These are phyloP conservation scores for Geotrichum reessii DNA, from an alignment of 1,139 yeast species.

Conservation along the genomic window DNA sequence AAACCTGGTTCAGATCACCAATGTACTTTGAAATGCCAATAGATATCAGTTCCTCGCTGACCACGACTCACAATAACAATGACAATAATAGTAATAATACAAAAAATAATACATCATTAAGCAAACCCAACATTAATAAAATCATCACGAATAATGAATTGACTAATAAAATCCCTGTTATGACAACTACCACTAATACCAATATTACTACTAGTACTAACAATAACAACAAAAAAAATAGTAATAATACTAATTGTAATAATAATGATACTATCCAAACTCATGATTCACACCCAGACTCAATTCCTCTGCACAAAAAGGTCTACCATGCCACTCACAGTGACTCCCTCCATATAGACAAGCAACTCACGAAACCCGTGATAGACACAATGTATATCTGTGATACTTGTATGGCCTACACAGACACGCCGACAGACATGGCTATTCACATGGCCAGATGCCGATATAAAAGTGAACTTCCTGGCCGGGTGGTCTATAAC, in stretches of 20 bases:
- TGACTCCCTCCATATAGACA: conserved; percentile 11
- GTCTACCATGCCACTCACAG: conserved; percentile 18
- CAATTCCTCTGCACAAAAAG: conserved; percentile 7
- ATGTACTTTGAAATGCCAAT: conserved; percentile 52
- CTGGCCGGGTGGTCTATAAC: conserved; percentile 66
- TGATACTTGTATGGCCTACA: conserved; percentile 76
- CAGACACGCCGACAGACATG: conserved; percentile 40
- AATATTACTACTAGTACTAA: no score
- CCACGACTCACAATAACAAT: conserved; percentile 9
- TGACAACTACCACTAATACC: background rate
- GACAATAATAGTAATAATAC: conserved; percentile 24
- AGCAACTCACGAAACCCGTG: conserved; percentile 28
- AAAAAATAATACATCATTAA: conserved; percentile 16
- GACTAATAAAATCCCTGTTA: background rate
- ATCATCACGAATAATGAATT: conserved; percentile 20
- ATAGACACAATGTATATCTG: conserved; percentile 64
- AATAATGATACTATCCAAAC: background rate
- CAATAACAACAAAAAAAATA: no score
- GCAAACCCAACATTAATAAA: no score
- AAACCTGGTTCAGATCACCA: conserved; percentile 82
- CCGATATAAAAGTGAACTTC: conserved; percentile 40
- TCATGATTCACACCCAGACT: background rate
- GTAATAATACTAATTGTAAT: no score
- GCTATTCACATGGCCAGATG: conserved; percentile 41
- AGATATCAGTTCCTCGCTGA: conserved; percentile 8